phyloP scores from a whole-genome alignment of 2,329 filamentous ascomycete species.

The Alternaria sp. region DNA sequence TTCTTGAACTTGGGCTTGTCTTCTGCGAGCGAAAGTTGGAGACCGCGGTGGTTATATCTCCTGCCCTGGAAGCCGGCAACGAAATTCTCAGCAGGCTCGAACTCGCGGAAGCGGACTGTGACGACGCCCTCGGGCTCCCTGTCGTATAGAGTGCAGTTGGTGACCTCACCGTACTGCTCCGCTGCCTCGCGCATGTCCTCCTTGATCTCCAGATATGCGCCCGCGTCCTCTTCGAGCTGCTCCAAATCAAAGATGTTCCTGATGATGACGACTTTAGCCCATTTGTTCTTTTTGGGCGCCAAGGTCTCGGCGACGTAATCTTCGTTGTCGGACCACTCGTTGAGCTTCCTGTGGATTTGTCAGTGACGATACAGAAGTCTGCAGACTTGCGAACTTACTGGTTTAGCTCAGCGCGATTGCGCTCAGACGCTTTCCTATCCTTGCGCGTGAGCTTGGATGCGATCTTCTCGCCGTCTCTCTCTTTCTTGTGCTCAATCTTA shows the following conservation, averaged over 20 bases:
- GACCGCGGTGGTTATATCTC: conserved; percentile 23
- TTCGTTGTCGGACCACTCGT: conserved; percentile 93
- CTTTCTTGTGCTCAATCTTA: conserved; percentile 91
- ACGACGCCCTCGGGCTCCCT: conserved; percentile 84
- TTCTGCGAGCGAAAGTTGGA: conserved; percentile 35
- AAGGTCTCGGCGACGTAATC: conserved; percentile 54
- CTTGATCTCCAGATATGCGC: conserved; percentile 87
- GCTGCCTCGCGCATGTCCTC: conserved; percentile 94
- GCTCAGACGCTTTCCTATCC: conserved; percentile 89
- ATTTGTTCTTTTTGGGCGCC: conserved; percentile 63
- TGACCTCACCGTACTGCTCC: conserved; percentile 83
- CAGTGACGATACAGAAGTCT: conserved; percentile 5
- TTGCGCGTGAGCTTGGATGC: conserved; percentile 63
- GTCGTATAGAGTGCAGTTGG: conserved; percentile 91
- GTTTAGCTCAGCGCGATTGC: conserved; percentile 88
- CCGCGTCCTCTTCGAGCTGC: conserved; percentile 85
- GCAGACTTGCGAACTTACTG: conserved; percentile 51
- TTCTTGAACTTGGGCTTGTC: conserved; percentile 45
- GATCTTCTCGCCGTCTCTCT: conserved; percentile 66
- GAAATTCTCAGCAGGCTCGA: conserved; percentile 64
- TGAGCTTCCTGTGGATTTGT: conserved; percentile 71
- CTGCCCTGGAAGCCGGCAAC: conserved; percentile 29
- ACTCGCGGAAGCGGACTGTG: conserved; percentile 80
- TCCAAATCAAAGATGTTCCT: conserved; percentile 91
- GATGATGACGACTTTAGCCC: conserved; percentile 84